Evolutionary conservation across 306 rosid species (phyloP).

Genomic region (Quercus robur): DNA sequence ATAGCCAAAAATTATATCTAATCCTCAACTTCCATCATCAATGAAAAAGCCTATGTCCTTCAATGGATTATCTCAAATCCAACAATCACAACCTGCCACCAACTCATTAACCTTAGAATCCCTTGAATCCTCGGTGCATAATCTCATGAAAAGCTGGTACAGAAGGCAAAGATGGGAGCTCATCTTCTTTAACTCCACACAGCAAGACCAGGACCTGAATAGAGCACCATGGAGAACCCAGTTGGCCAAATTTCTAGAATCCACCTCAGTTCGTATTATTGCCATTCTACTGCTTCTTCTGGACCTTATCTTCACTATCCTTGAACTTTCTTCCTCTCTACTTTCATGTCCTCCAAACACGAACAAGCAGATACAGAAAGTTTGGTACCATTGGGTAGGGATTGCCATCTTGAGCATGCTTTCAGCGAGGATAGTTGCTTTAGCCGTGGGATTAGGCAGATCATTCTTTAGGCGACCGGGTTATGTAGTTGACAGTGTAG

Average conservation of each 20-base stretch:
- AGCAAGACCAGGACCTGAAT: conserved; percentile 23
- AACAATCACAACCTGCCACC: conserved; percentile 19
- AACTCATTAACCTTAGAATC: conserved; percentile 28
- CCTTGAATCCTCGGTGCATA: conserved; percentile 38
- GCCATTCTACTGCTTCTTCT: conserved; percentile 39
- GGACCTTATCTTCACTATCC: conserved; percentile 62
- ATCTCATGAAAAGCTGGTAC: conserved; percentile 45
- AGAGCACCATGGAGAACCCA: conserved; percentile 53
- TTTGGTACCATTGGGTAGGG: conserved; percentile 56
- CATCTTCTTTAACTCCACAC: conserved; percentile 11
- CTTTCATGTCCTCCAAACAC: conserved; percentile 26
- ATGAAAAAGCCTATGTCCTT: conserved; percentile 29
- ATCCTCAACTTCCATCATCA: conserved; percentile 4
- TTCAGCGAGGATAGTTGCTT: conserved; percentile 29
- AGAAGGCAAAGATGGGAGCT: conserved; percentile 49
- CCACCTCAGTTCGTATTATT: conserved; percentile 39
- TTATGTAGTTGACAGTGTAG: conserved; percentile 50
- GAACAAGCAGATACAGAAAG: conserved; percentile 5
- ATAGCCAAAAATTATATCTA: not conserved
- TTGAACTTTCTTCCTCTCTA: conserved; percentile 61
- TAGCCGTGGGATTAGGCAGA: conserved; percentile 46
- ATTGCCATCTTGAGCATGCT: conserved; percentile 58
- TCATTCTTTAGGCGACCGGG: conserved; percentile 48
- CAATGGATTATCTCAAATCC: conserved; percentile 27
- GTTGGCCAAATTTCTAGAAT: conserved; percentile 50